phyloP scores from a whole-genome alignment of 495 filamentous ascomycete genomes.

The Jackrogersella multiformis region DNA sequence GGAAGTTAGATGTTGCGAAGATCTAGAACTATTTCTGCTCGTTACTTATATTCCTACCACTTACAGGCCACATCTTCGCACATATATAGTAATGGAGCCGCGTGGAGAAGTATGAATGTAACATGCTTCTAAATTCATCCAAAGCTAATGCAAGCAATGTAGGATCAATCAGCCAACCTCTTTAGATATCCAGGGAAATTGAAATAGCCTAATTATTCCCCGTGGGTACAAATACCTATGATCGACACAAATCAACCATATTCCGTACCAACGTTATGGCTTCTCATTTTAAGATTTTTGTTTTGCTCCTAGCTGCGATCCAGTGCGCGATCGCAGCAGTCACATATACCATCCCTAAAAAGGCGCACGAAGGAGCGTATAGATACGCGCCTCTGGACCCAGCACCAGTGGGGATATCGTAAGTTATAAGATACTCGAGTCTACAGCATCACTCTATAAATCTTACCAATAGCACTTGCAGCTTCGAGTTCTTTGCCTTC shows the following conservation, averaged over 20 bases:
- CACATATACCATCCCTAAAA: slow-evolving; percentile 47
- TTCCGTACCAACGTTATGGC: slow-evolving; percentile 22
- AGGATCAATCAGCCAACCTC: slow-evolving; percentile 5
- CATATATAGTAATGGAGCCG: slow-evolving; percentile 12
- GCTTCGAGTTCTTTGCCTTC: slow-evolving; percentile 69
- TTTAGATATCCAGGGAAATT: not conserved
- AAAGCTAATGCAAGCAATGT: slow-evolving; percentile 6
- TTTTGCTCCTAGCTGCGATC: slow-evolving; percentile 24
- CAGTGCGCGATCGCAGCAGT: slow-evolving; percentile 35
- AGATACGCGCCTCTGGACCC: slow-evolving; percentile 53
- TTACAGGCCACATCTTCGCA: not conserved
- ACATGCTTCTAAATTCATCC: slow-evolving; percentile 20
- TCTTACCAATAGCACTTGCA: slow-evolving; percentile 20
- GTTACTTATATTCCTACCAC: not conserved
- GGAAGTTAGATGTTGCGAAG: slow-evolving; percentile 4
- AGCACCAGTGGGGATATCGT: slow-evolving; percentile 65
- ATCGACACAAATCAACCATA: slow-evolving; percentile 6
- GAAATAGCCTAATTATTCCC: slow-evolving; percentile 28
- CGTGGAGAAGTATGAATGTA: slow-evolving; percentile 16
- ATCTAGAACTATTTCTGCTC: not conserved
- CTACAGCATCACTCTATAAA: not conserved
- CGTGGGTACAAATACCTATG: not conserved
- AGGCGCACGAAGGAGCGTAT: slow-evolving; percentile 43
- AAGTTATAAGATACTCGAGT: slow-evolving; percentile 25
- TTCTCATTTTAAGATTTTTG: slow-evolving; percentile 8